phyloP scores from a whole-genome alignment of 2,329 filamentous ascomycete species.

The Epichloe sylvatica region DNA sequence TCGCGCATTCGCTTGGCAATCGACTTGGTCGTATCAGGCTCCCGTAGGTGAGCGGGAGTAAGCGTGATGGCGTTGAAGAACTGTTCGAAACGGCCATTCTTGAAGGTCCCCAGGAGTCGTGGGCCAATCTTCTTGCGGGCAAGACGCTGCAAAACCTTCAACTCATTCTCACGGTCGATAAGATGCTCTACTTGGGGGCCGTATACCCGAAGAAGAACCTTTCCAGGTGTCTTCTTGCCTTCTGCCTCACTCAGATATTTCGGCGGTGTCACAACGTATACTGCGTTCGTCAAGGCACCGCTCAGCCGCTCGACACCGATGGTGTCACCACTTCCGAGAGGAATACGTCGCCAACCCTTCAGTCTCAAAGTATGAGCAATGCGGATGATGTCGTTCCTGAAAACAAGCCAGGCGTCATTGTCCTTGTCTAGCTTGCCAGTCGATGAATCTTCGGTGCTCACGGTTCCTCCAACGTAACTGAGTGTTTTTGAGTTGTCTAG shows the following conservation, averaged over 20 bases:
- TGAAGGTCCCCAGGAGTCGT: slow-evolving; percentile 78
- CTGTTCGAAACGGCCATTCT: slow-evolving; percentile 90
- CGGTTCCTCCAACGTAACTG: slow-evolving; percentile 46
- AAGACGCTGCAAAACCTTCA: slow-evolving; percentile 72
- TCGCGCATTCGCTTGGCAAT: slow-evolving; percentile 98
- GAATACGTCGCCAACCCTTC: slow-evolving; percentile 80
- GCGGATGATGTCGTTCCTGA: slow-evolving; percentile 85
- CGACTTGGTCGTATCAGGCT: slow-evolving; percentile 71
- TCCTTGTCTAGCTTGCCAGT: slow-evolving; percentile 47
- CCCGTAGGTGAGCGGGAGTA: slow-evolving; percentile 60
- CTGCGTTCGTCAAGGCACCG: slow-evolving; percentile 87
- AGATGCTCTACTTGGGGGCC: slow-evolving; percentile 90
- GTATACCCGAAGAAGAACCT: slow-evolving; percentile 81
- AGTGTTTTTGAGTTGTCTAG: slow-evolving; percentile 87
- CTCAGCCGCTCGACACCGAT: slow-evolving; percentile 66
- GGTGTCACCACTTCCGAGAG: slow-evolving; percentile 52
- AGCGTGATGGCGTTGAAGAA: slow-evolving; percentile 78
- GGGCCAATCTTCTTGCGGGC: slow-evolving; percentile 89
- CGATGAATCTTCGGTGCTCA: slow-evolving; percentile 28
- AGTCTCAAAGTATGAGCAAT: slow-evolving; percentile 77
- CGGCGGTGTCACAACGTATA: slow-evolving; percentile 85
- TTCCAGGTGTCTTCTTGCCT: slow-evolving; percentile 38
- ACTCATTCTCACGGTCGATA: slow-evolving; percentile 83
- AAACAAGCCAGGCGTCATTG: slow-evolving; percentile 63
- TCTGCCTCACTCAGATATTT: slow-evolving; percentile 34